Evolutionary conservation across 495 filamentous ascomycete genomes (phyloP).

Genomic region (Neurospora cerealis): DNA sequence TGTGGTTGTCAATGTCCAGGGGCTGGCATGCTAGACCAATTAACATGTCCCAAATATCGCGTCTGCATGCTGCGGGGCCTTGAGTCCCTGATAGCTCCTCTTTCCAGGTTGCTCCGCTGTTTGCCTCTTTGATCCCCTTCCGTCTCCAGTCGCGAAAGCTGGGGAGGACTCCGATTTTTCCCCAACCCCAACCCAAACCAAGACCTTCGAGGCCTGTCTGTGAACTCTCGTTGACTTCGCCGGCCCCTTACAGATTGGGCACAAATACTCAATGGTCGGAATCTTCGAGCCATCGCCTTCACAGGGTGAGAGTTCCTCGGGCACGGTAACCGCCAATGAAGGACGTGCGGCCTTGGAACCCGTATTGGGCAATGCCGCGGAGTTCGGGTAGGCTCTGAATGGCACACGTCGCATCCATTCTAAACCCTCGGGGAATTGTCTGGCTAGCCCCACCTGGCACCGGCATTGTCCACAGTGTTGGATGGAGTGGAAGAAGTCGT

Average conservation of each 20-base stretch:
- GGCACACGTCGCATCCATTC: background rate
- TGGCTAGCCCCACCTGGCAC: background rate
- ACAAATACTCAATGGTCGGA: background rate
- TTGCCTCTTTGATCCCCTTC: too few species aligned
- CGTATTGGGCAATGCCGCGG: background rate
- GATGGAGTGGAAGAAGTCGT: background rate
- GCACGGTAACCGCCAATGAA: background rate
- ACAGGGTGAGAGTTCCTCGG: background rate
- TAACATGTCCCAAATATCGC: background rate
- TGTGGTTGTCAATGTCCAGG: background rate
- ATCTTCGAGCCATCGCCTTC: background rate
- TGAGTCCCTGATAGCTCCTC: background rate
- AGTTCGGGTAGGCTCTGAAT: background rate
- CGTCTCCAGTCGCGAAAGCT: too few species aligned
- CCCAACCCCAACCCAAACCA: background rate
- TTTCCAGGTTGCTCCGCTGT: background rate
- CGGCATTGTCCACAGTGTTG: background rate
- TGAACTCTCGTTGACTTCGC: background rate
- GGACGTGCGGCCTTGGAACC: background rate
- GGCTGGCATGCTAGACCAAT: background rate
- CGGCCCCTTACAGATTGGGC: background rate
- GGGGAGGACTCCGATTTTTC: background rate
- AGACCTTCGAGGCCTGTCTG: background rate
- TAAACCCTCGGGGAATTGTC: background rate
- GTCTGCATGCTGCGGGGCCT: too few species aligned